phyloP scores from a whole-genome alignment of 208 protist species.

The Endotrypanum monterogeii region DNA sequence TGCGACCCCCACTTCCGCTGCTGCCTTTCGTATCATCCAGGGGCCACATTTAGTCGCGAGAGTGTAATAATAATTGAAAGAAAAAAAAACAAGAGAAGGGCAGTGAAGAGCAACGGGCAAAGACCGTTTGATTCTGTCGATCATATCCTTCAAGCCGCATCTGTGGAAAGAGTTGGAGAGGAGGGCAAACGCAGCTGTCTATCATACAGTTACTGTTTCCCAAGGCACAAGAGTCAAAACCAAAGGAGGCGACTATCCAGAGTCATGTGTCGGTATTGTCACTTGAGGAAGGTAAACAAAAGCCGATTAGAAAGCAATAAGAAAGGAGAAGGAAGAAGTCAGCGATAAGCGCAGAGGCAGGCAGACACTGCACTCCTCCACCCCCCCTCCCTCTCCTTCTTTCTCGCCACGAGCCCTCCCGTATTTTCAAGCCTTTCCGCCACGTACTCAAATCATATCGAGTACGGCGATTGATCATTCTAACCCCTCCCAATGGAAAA shows the following conservation, averaged over 20 bases:
- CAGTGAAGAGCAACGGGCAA: background rate
- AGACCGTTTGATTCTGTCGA: background rate
- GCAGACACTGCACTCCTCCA: too few relatives aligned
- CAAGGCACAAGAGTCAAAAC: background rate
- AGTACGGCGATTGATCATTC: background rate
- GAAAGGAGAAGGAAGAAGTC: background rate
- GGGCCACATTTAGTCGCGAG: too few relatives aligned
- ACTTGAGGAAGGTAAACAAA: too few relatives aligned
- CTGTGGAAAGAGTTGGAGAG: background rate
- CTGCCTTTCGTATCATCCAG: background rate
- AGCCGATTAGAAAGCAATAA: too few relatives aligned
- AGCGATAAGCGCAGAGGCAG: background rate
- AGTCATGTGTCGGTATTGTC: too few relatives aligned
- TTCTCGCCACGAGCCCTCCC: too few relatives aligned
- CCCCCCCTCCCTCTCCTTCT: too few relatives aligned
- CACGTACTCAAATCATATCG: background rate
- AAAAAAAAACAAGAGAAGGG: background rate
- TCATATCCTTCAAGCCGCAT: background rate
- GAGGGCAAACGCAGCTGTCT: background rate
- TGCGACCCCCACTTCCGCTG: background rate
- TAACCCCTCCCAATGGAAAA: too few relatives aligned
- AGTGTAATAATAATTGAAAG: background rate
- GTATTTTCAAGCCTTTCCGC: too few relatives aligned
- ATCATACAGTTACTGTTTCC: background rate
- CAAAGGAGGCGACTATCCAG: background rate